Conservation (phyloP, 2,329 filamentous ascomycete species). For the Chrysoporthe cubensis region DNA sequence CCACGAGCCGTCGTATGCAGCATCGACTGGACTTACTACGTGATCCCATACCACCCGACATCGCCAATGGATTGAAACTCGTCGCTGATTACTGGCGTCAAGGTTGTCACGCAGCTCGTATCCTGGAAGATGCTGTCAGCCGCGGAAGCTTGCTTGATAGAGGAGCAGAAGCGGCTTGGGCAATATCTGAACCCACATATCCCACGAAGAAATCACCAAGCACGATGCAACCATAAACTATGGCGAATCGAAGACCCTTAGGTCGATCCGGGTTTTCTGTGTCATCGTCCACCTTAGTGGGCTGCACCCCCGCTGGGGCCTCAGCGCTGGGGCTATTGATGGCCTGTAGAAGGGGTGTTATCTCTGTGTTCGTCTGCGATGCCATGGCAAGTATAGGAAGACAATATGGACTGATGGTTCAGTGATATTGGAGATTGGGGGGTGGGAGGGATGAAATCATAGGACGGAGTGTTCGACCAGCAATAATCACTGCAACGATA, state of each 20-base stretch:
- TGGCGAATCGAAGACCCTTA: constrained; percentile 5
- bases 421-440: too few relatives aligned
- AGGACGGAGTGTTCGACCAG: too few relatives aligned
- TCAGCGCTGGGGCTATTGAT: not conserved
- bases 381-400: not conserved
- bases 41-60: constrained; percentile 14
- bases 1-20: not conserved
- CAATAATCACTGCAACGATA: too few relatives aligned
- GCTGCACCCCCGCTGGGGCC: not conserved
- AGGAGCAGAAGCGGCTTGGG: not conserved
- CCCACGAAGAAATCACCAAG: constrained; percentile 14
- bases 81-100: constrained; percentile 14
- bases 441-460: not conserved
- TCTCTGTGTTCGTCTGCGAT: not conserved
- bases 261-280: not conserved
- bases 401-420: not conserved
- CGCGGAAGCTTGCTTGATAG: not conserved
- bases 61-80: constrained; percentile 6
- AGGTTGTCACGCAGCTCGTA: constrained; percentile 14
- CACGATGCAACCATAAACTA: not conserved
- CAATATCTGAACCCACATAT: not conserved
- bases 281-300: not conserved
- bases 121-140: not conserved
- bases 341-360: constrained; percentile 5
- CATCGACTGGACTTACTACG: not conserved